Evolutionary conservation across 768 basidiomycete species (phyloP).

Genomic region (Pleurotus giganteus): DNA sequence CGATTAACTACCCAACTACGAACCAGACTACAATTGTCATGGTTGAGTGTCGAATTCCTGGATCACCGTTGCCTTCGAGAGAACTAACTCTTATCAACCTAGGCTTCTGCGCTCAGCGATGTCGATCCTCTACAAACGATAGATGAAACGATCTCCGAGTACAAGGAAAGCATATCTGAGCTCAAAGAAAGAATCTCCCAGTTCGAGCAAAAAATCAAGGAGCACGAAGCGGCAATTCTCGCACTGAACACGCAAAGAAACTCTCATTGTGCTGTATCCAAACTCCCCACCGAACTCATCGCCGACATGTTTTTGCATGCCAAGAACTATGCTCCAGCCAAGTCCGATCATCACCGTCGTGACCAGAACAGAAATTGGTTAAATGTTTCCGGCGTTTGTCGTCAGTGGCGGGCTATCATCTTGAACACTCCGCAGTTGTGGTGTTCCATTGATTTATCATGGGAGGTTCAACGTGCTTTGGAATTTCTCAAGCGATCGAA

Average conservation of each 20-base stretch:
- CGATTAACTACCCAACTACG: too few species aligned
- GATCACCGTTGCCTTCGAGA: too few species aligned
- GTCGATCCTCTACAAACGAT: not conserved
- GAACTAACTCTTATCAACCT: too few species aligned
- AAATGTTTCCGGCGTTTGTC: slow-evolving; percentile 1
- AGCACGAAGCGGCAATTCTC: not conserved
- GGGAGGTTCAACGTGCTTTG: not conserved
- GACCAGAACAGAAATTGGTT: not conserved
- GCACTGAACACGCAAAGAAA: not conserved
- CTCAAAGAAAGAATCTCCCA: too few species aligned
- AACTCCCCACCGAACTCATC: not conserved
- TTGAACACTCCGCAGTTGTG: not conserved
- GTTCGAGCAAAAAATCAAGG: too few species aligned
- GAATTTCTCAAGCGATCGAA: slow-evolving; percentile 1
- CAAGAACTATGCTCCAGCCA: not conserved
- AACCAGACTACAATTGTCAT: too few species aligned
- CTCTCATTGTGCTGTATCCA: not conserved
- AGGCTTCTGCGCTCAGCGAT: too few species aligned
- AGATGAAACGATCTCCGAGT: not conserved
- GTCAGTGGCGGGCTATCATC: not conserved
- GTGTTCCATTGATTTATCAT: not conserved
- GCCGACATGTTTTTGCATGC: not conserved
- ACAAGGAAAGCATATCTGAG: too few species aligned
- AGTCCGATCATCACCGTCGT: not conserved
- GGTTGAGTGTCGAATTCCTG: too few species aligned